A percentile compares a stretch with the other conserved stretches of the same genome.
Conservation (phyloP, 768 basidiomycete species). For the Boletus rex-veris region DNA sequence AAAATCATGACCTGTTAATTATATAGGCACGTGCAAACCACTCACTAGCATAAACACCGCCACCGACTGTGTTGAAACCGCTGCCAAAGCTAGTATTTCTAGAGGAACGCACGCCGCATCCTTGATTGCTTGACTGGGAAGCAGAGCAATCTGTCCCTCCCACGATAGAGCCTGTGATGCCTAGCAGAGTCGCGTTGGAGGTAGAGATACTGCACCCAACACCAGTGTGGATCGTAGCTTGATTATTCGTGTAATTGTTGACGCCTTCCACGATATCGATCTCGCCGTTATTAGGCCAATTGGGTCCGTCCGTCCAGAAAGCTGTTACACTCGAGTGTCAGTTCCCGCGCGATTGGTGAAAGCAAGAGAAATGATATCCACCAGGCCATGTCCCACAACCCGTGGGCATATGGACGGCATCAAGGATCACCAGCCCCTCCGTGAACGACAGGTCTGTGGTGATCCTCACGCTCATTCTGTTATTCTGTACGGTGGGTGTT, state of each 20-base stretch:
- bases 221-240: slow-evolving; percentile 78
- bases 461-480: slow-evolving; percentile 77
- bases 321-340: slow-evolving; percentile 24
- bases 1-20: neutral
- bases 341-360: neutral
- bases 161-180: slow-evolving; percentile 62
- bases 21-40: slow-evolving; percentile 11
- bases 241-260: slow-evolving; percentile 74
- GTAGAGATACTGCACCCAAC: slow-evolving; percentile 64
- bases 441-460: slow-evolving; percentile 58
- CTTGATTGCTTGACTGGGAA: slow-evolving; percentile 64
- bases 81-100: slow-evolving; percentile 69
- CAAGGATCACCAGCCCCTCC: slow-evolving; percentile 72
- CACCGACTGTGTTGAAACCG: slow-evolving; percentile 80
- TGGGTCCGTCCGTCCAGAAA: slow-evolving; percentile 50
- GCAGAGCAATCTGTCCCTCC: slow-evolving; percentile 72
- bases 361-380: slow-evolving; percentile 11
- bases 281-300: slow-evolving; percentile 54
- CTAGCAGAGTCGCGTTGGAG: slow-evolving; percentile 42
- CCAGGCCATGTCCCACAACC: slow-evolving; percentile 87
- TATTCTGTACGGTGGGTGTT: slow-evolving; percentile 63
- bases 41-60: slow-evolving; percentile 89
- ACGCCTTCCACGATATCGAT: slow-evolving; percentile 87
- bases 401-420: slow-evolving; percentile 84
- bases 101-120: slow-evolving; percentile 73